Base-by-base conservation (phyloP, 176 grass and related monocot species). In the Chloris gayana region DNA sequence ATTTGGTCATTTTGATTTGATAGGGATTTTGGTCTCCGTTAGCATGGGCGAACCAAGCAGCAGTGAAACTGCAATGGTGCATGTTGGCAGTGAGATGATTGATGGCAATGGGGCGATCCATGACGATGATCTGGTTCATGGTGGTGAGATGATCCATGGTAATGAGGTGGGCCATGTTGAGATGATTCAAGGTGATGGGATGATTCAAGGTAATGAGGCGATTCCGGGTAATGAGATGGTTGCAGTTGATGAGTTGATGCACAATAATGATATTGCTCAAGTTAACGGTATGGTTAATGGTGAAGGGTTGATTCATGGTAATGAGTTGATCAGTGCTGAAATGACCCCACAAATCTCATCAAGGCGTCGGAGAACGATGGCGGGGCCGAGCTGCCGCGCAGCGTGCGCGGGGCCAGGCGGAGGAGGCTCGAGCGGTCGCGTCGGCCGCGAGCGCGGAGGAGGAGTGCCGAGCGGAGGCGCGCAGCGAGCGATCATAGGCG, bases 281-380 rank as follows among this genome's bases (percentile, higher is more conserved):
- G 65, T 65, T 46, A 64, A 85, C 0, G 57, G 46, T 35, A 76
- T 81, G 82, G 65, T 76, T 29, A 65, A 81, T 76, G 87, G 82
- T 58, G 72, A 89, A 31, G 82, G 77, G 56, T 81, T 89, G 41
- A 65, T 0, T 66, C 79, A 85, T 82, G 83, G 70, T 37, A 64
- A 85, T 79, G 90, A 88, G 34, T 50, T 85, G 49, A 72, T 83
- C 75, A n/a, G 32, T 67, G 71, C 67, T 80, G 90, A 82, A 41
- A 59, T 46, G 25, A 91, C 83, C 21, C 85, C 86, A 29, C 88
- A 45, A 54, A 72, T 74, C 22, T 65, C 76, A 67, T 42, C 73
- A 42, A 90, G 85, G 74, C 88, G 88, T 31, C 83, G 93, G 51
- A 83, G 88, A 67, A 97, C 93, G 81, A 97, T n/a, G n/a, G n/a